phyloP scores from a whole-genome alignment of 352 stramenopile genomes.

The Phytopythium kandeliae region DNA sequence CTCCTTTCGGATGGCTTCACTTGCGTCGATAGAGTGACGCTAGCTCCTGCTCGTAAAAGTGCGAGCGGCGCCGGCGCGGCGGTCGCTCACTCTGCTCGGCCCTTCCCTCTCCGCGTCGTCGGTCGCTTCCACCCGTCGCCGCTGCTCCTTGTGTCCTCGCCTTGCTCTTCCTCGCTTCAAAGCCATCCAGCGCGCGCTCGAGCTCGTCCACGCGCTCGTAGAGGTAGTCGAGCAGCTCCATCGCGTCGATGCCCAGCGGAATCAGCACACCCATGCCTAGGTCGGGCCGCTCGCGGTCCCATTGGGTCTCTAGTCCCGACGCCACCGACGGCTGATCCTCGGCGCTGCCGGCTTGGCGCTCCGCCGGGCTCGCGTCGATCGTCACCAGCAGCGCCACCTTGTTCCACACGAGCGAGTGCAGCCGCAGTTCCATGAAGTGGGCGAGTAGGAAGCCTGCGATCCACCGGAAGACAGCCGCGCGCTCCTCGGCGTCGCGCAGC shows the following conservation, averaged over 20 bases:
- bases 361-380: constrained; percentile 13
- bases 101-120: too few relatives aligned
- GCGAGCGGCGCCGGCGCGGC: not conserved
- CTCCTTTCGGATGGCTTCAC: too few relatives aligned
- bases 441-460: constrained; percentile 71
- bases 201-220: constrained; percentile 63
- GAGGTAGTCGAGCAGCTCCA: constrained; percentile 49
- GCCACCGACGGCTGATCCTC: not conserved
- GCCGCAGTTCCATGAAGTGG: constrained; percentile 78
- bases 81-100: not conserved
- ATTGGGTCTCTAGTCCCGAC: constrained; percentile 27
- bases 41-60: constrained; percentile 7
- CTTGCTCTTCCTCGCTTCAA: constrained; percentile 4
- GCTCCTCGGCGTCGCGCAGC: constrained; percentile 43
- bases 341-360: constrained; percentile 16
- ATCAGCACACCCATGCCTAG: constrained; percentile 69
- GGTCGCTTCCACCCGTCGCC: too few relatives aligned
- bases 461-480: constrained; percentile 63
- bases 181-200: constrained; percentile 37
- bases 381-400: constrained; percentile 71
- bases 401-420: constrained; percentile 83
- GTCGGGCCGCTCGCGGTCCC: constrained; percentile 42
- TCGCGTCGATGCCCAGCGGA: constrained; percentile 49
- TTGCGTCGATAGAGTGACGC: constrained; percentile 1
- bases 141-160: not conserved